Evolutionary conservation across 2,329 filamentous ascomycete genomes (phyloP), one percentile per base, ranked within the genome.

Genomic region (Aspergillus sp.): DNA sequence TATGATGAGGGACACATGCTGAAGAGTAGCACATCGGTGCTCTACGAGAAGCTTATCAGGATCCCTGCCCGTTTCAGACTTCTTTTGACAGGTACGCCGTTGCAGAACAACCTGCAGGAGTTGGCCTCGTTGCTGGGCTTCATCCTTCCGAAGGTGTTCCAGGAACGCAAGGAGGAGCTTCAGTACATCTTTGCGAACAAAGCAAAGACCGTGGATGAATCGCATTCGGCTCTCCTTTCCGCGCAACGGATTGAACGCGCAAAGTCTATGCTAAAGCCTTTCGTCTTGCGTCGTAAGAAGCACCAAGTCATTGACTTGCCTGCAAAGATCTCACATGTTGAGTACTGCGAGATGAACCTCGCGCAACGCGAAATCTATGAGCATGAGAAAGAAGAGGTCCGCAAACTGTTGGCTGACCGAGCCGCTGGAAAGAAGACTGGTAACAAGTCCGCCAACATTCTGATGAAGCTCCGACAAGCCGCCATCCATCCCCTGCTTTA

Each of bases 71-170:
- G 86, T n/a, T 97, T 95, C 83, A 88, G 92, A 63, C 85, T 99
- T 54, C 83, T 99, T 4, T 84, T 99, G 25, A 91, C 89, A 28
- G 95, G 95, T 45, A 99, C 95, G 0, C 95, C 95, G 0, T 84
- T 99, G 12, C 95, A 99, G 70, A 99, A 99, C 78, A 98, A 98
- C 73, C 81, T 99, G 19, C 89, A 94, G 72, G 95, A 99, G 78
- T 86, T 99, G 70, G 89, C 92, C 43, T 91, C 92, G 2, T 85
- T 99, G 13, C 85, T 99, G 12, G 91, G 89, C n/a, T 98, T 99
- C 72, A 92, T 99, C 70, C 89, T 98, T 76, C 95, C 95, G 0
- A 80, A 85, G 7, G 84, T 98, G 38, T 99, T 99, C 74, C 81
- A 85, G 9, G 85, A 89, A 38, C 87, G 89, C 64, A 87, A 90